Evolutionary conservation across 2,329 filamentous ascomycete species (phyloP).

Genomic region (Ascomycota sp.): DNA sequence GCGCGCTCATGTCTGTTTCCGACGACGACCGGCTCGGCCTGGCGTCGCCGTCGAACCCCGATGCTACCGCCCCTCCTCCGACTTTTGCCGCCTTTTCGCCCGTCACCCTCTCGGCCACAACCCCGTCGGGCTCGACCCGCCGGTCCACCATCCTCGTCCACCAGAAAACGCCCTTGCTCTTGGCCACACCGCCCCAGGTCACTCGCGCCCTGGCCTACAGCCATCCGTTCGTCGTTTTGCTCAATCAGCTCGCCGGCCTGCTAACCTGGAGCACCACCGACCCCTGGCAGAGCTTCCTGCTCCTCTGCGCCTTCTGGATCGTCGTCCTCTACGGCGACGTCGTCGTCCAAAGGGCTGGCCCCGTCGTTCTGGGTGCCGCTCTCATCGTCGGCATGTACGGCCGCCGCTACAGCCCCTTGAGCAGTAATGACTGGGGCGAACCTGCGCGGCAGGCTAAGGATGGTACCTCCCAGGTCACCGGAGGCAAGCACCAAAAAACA

Average conservation of each 20-base stretch:
- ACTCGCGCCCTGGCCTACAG: slow-evolving; percentile 89
- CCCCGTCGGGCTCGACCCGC: slow-evolving; percentile 40
- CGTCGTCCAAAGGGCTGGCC: slow-evolving; percentile 63
- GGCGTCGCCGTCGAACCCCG: too few species aligned
- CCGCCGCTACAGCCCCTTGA: slow-evolving; percentile 71
- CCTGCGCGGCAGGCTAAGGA: slow-evolving; percentile 17
- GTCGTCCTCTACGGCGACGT: slow-evolving; percentile 68
- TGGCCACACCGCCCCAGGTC: slow-evolving; percentile 85
- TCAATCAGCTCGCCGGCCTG: slow-evolving; percentile 70
- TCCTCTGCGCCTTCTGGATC: slow-evolving; percentile 74
- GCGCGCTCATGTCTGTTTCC: slow-evolving; percentile 17
- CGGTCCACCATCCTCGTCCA: slow-evolving; percentile 87
- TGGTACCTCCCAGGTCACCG: slow-evolving; percentile 27
- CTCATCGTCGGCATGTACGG: slow-evolving; percentile 88
- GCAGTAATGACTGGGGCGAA: slow-evolving; percentile 56
- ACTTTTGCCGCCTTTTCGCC: slow-evolving; percentile 87
- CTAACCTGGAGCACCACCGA: slow-evolving; percentile 88
- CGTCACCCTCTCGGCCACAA: slow-evolving; percentile 48
- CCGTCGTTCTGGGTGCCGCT: slow-evolving; percentile 56
- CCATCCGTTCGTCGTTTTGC: slow-evolving; percentile 75
- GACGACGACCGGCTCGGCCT: too few species aligned
- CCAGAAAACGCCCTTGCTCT: slow-evolving; percentile 82
- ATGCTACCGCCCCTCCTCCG: slow-evolving; percentile 32
- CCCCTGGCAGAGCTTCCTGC: slow-evolving; percentile 88
- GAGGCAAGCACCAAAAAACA: slow-evolving; percentile 72